Base-by-base conservation (phyloP, 208 protist genomes). In the Acanthamoeba healyi region DNA sequence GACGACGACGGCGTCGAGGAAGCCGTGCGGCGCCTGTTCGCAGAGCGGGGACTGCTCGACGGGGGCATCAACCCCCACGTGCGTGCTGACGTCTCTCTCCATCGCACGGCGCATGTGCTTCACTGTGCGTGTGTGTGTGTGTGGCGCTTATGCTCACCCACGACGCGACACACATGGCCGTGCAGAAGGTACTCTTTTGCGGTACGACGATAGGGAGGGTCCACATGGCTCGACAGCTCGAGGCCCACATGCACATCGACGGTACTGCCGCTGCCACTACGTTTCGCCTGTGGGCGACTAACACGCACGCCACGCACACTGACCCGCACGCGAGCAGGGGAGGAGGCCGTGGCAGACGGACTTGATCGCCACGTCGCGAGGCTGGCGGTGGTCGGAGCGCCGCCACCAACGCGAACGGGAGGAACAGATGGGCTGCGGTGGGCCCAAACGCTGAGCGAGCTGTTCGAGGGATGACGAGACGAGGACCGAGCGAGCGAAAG, bases 241-340 rank as follows among this genome's bases (percentile, higher is more conserved):
- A 67, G n/a, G 9, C 58, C 6, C n/a, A 67, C 58, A 67, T 67
- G 58, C 58, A 67, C 58, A 67, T 67, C n/a, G 58, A 67, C 22
- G 58, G 58, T 67, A 67, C 49, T 54, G 49, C 49, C 49, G 49
- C 49, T 54, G 49, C 49, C 15, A 6, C 15, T 15, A 15, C 15
- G 49, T 54, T 54, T n/a, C n/a, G n/a, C n/a, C n/a, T n/a, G n/a
- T n/a, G n/a, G n/a, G n/a, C n/a, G n/a, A 58, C 19, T 58, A 58
- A 10, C 19, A 58, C 51, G 51, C 51, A 19, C 51, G 51, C 15
- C 49, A 19, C 49, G 49, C 15, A 15, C 15, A 58, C 51, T 19
- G n/a, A n/a, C n/a, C n/a, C n/a, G n/a, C n/a, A n/a, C n/a, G n/a
- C n/a, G n/a, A 9, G 58, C 15, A 67, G 58, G 58, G 58, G 58